Base-by-base conservation (phyloP, 495 filamentous ascomycete genomes). In the Stereocaulon alpinum region DNA sequence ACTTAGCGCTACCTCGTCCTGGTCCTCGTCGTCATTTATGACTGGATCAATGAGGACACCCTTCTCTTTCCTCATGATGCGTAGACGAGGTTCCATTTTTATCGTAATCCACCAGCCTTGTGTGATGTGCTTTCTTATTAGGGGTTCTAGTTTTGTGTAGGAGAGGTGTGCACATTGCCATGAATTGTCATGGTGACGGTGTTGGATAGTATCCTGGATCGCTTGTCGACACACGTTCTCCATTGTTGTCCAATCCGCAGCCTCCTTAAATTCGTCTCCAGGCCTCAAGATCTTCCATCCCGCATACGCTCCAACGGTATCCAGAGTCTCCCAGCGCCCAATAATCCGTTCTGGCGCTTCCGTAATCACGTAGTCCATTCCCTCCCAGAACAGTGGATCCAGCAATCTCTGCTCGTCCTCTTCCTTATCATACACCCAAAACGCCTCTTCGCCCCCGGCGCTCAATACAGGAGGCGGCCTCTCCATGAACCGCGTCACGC, bases 401-500 rank as follows among this genome's bases (percentile, higher is more conserved):
- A 80, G 72, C 43, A 95, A 76, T 1, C 68, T 62, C 0, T 63
- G 57, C 24, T 78, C 73, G 45, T 74, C 66, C 61, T 81, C 78
- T 0, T 77, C 76, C 58, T 82, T 82, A 60, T 81, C 79, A 58
- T 85, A 85, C 0, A 60, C 52, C 81, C 82, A 85, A 3, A 61
- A 55, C 24, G 65, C 51, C 12, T 44, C 41, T 29, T 54, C 50
- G 14, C 49, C 22, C 5, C 27, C 48, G 27, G 52, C 44, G 10
- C 32, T 20, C 53, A 58, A 29, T 2, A 51, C 64, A 43, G 55
- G 62, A 22, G 58, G 53, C 4, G 66, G 52, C 0, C 56, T 49
- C 59, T 89, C 80, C 17, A 88, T 77, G 67, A 99, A 99, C 10
- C 91, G 81, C 0, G 92, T 95, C 14, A 96, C 82, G 51, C 93